Evolutionary conservation across 331 rosid genomes (phyloP).

Genomic region (Stylosanthes scabra): DNA sequence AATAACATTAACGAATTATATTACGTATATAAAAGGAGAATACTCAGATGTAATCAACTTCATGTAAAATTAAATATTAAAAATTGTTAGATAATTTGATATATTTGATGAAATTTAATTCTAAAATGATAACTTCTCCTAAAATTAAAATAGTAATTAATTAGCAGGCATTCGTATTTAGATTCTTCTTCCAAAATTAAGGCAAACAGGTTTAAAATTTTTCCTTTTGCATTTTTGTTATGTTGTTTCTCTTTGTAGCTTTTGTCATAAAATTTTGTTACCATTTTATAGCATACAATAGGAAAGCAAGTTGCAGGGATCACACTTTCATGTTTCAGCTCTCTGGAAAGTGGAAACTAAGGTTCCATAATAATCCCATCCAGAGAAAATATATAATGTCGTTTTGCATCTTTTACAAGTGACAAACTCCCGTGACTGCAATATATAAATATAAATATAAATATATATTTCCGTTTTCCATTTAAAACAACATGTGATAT

Average conservation of each 20-base stretch:
- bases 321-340: neutral
- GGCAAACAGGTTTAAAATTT: too few species aligned
- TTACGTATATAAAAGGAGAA: too few species aligned
- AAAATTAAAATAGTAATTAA: too few species aligned
- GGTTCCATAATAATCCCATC: neutral
- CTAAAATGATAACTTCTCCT: too few species aligned
- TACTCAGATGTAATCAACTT: too few species aligned
- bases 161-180: too few species aligned
- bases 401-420: conserved; percentile 8
- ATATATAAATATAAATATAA: neutral
- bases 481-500: conserved; percentile 14
- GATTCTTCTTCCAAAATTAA: too few species aligned
- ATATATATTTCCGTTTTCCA: neutral
- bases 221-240: too few species aligned
- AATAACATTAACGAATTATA: too few species aligned
- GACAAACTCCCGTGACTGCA: conserved; percentile 35
- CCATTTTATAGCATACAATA: neutral
- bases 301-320: conserved; percentile 17
- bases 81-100: too few species aligned
- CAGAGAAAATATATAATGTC: neutral
- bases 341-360: neutral
- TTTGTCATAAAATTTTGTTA: neutral
- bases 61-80: too few species aligned
- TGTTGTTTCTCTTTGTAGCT: neutral
- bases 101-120: too few species aligned